Percentiles rank a stretch among this genome's conserved stretches.
These are phyloP conservation scores for Rosa persica DNA, from an alignment of 306 rosid genomes.

Conservation along the genomic window DNA sequence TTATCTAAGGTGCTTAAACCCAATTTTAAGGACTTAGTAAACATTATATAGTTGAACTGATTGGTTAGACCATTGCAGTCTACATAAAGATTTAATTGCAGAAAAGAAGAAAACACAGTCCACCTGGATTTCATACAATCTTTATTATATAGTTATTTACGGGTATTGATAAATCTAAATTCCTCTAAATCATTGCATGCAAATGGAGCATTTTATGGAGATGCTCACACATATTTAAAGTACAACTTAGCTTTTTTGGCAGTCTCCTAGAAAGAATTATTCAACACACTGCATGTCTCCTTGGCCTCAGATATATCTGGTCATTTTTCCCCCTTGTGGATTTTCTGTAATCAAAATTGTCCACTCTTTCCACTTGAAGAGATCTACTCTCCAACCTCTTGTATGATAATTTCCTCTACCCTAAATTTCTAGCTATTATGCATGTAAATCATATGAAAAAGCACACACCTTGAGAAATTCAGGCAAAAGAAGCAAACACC, in stretches of 20 bases:
- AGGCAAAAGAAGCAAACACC: constrained; percentile 91
- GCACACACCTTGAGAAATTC: constrained; percentile 84
- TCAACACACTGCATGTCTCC: neutral
- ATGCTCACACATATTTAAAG: neutral
- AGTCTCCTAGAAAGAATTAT: neutral
- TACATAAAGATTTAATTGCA: neutral
- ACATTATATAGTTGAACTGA: neutral
- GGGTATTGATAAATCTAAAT: neutral
- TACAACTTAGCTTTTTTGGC: neutral
- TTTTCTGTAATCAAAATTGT: neutral
- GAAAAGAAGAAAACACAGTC: neutral
- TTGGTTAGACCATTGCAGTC: neutral
- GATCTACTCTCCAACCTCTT: neutral
- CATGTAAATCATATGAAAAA: neutral
- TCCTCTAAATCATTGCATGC: neutral
- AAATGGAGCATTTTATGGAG: neutral
- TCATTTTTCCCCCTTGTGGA: neutral
- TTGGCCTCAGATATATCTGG: constrained; percentile 6
- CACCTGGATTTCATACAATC: neutral
- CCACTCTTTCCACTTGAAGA: neutral
- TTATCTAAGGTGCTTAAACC: neutral
- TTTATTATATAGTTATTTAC: neutral
- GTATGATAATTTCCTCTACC: neutral
- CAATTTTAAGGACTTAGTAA: neutral
- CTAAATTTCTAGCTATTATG: neutral